Evolutionary conservation across 306 rosid species (phyloP), one percentile per base, ranked within the genome.

Genomic region (Vigna radiata): DNA sequence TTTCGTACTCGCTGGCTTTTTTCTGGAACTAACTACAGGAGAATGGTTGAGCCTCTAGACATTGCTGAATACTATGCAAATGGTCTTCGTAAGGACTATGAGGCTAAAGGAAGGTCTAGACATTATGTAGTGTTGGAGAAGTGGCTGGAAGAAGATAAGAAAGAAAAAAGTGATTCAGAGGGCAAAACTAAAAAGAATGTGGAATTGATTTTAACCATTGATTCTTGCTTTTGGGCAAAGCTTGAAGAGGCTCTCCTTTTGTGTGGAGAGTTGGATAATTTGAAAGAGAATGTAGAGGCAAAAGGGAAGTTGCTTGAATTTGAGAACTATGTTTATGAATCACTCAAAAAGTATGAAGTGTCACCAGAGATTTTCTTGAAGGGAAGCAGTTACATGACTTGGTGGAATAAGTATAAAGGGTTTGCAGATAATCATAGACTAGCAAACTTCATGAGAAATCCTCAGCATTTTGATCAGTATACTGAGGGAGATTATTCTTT

Each of bases 181-280:
- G 18, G 27, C 3, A 53, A 9, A 16, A 83, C 53, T 11, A 85
- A 12, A 36, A 54, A 65, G 39, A 67, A 55, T 4, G 88, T 89
- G 67, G 65, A 70, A 17, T 44, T 77, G 18, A 71, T 69, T 75
- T 80, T 89, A 50, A 93, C 87, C 3, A 17, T 84, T 25, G 97
- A 91, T 81, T 89, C 97, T 14, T 88, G 93, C 82, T 93, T 93
- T 63, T 93, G 97, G 98, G 92, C 87, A 25, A 49, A 50, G 6
- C 96, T 91, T 41, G 98, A 93, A 81, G 92, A 90, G 65, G 92
- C 93, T 55, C 72, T 49, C 8, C 62, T 86, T 23, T 78, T 36
- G 3, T 84, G 87, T 66, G 5, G 73, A 3, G 1, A 5, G 49
- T 17, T 89, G 81, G 63, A 21, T 1, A 55, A 0, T 4, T 53